Evolutionary conservation across 2,329 filamentous ascomycete genomes (phyloP).

Genomic region (Botrytis fabae): DNA sequence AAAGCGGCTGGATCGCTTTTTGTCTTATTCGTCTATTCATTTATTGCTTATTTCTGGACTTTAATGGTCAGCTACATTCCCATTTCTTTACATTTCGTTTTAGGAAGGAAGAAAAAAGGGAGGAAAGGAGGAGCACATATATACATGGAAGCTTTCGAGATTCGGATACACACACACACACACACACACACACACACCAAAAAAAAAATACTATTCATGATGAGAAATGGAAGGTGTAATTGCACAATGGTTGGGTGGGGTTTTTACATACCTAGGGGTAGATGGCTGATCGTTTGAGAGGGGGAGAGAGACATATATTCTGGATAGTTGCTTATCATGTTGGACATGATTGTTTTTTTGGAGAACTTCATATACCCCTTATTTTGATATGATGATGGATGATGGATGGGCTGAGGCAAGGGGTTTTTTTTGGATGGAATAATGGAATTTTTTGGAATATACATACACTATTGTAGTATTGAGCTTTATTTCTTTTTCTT

Average conservation of each 20-base stretch:
- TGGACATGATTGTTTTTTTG: neutral
- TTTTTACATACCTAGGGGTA: neutral
- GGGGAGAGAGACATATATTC: neutral
- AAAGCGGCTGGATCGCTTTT: constrained; percentile 10
- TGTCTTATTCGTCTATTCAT: neutral
- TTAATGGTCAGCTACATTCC: neutral
- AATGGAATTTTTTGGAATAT: neutral
- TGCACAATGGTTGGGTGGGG: neutral
- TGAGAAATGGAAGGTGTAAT: neutral
- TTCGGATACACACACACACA: neutral
- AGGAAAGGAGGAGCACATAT: neutral
- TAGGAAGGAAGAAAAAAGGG: neutral
- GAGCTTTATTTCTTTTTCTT: neutral
- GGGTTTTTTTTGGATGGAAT: neutral
- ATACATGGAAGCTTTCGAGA: neutral
- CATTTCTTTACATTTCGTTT: neutral
- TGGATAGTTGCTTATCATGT: neutral
- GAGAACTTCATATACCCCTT: constrained; percentile 9
- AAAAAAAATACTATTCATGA: constrained; percentile 2
- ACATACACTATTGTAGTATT: neutral
- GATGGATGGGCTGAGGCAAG: neutral
- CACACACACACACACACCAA: too few species aligned
- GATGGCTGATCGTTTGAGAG: neutral
- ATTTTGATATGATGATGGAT: constrained; percentile 9
- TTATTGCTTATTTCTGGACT: neutral